Conservation (phyloP, 441 rosid species). For the Populus hybrid region DNA sequence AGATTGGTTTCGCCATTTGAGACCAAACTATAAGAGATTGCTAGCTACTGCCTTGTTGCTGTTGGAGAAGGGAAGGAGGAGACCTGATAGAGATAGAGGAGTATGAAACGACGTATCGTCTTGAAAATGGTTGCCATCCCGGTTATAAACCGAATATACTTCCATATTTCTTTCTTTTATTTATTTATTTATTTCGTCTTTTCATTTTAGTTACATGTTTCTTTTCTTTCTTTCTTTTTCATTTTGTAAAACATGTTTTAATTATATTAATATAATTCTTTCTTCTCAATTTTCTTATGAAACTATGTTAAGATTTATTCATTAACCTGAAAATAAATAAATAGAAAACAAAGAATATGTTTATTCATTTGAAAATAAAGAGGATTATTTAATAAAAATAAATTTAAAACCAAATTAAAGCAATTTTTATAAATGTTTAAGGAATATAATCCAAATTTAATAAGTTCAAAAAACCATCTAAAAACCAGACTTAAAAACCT, state of each 20-base stretch:
- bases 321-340: background rate
- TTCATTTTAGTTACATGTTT: too few species aligned
- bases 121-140: background rate
- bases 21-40: background rate
- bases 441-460: too few species aligned
- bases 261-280: too few species aligned
- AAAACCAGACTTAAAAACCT: too few species aligned
- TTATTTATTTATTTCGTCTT: too few species aligned
- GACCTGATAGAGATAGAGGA: background rate
- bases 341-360: background rate
- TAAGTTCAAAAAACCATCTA: too few species aligned
- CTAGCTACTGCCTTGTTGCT: background rate
- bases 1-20: conserved; percentile 52
- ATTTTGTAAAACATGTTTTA: too few species aligned
- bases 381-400: background rate
- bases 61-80: background rate
- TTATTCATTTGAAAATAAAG: background rate
- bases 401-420: too few species aligned
- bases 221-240: too few species aligned
- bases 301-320: background rate
- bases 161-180: too few species aligned
- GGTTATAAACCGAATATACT: too few species aligned
- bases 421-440: too few species aligned
- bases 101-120: background rate
- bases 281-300: background rate